Evolutionary conservation across 345 rosid genomes (phyloP).

Genomic region (Mercurialis annua): DNA sequence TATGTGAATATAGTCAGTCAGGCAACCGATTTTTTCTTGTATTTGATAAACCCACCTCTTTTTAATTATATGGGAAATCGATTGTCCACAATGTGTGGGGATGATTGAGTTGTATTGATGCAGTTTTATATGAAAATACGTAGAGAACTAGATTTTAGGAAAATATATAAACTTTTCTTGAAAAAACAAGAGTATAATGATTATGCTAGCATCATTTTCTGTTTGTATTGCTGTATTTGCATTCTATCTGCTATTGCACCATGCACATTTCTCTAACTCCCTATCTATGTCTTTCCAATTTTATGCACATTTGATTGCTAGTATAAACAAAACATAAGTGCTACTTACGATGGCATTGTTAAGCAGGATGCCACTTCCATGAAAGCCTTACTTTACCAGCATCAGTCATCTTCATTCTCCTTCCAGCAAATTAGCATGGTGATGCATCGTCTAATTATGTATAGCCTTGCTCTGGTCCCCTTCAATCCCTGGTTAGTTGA

Average conservation of each 20-base stretch:
- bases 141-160: neutral
- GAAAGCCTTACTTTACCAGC: conserved; percentile 12
- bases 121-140: neutral
- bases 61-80: neutral
- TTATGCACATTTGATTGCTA: neutral
- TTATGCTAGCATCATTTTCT: neutral
- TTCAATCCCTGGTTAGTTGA: conserved; percentile 39
- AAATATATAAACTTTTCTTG: neutral
- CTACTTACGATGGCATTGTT: neutral
- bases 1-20: neutral
- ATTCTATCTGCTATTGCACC: neutral
- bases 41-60: neutral
- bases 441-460: conserved; percentile 57
- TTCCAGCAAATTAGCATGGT: conserved; percentile 73
- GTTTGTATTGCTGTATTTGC: neutral
- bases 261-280: neutral
- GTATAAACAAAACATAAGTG: neutral
- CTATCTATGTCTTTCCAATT: neutral
- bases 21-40: neutral
- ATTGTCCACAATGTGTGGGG: neutral
- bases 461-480: conserved; percentile 59
- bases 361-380: neutral
- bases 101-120: neutral
- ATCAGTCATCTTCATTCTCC: conserved; percentile 43
- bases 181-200: neutral